Evolutionary conservation across 495 filamentous ascomycete species (phyloP).

Genomic region (Saxispiralis lemnorum): DNA sequence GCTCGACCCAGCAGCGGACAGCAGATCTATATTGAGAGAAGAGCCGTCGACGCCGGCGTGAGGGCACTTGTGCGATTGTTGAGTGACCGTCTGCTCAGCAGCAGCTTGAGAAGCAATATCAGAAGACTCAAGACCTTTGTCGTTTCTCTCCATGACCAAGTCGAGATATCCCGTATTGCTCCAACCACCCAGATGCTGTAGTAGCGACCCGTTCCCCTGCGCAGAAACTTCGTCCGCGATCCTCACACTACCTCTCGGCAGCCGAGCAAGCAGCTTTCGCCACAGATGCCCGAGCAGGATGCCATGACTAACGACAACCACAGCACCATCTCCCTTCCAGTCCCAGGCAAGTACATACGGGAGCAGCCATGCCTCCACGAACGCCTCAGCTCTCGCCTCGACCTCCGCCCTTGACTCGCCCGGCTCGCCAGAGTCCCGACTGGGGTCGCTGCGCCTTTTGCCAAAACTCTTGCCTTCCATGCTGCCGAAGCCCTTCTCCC

Average conservation of each 20-base stretch:
- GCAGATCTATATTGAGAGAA: too few species aligned
- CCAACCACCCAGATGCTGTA: conserved; percentile 38
- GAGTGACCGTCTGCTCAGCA: neutral
- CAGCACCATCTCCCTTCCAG: conserved; percentile 14
- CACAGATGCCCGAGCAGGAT: conserved; percentile 55
- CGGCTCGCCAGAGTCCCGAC: conserved; percentile 39
- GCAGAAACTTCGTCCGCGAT: conserved; percentile 19
- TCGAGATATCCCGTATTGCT: conserved; percentile 49
- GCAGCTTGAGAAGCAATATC: neutral
- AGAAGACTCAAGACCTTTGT: too few species aligned
- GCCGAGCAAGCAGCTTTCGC: conserved; percentile 38
- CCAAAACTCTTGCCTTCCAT: conserved; percentile 42
- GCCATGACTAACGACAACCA: conserved; percentile 65
- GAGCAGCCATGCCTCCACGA: conserved; percentile 42
- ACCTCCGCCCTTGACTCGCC: conserved; percentile 38
- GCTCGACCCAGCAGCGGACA: too few species aligned
- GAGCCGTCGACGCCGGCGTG: too few species aligned
- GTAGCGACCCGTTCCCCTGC: conserved; percentile 8
- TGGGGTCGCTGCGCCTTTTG: conserved; percentile 18
- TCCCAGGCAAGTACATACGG: conserved; percentile 31
- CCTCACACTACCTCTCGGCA: conserved; percentile 28
- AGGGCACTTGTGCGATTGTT: too few species aligned
- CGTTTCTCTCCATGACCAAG: conserved; percentile 24
- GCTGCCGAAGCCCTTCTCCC: conserved; percentile 56
- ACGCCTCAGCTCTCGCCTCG: conserved; percentile 34